Percentiles rank a stretch among this genome's conserved stretches.
These are phyloP conservation scores for Astrocystis sublimbata DNA, from an alignment of 495 filamentous ascomycete species.

Conservation along the genomic window DNA sequence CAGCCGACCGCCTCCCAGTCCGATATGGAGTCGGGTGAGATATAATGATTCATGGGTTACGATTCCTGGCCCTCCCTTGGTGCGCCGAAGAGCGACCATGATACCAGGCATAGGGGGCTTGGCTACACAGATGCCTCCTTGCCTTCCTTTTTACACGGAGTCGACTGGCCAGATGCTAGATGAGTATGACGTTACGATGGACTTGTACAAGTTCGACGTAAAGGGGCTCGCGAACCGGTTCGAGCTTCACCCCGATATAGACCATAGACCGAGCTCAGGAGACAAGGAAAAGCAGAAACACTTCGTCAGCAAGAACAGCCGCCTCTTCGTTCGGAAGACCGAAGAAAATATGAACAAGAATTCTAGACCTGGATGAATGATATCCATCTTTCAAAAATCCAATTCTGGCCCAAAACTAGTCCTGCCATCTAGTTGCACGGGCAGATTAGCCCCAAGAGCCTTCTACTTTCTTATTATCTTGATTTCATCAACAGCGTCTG, in stretches of 20 bases:
- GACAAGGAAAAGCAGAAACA: background rate
- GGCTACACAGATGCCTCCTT: background rate
- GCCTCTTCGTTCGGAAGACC: constrained; percentile 16
- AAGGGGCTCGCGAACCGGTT: background rate
- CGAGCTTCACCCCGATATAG: constrained; percentile 5
- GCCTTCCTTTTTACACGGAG: constrained; percentile 13
- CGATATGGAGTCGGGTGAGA: constrained; percentile 12
- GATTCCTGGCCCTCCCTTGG: constrained; percentile 5
- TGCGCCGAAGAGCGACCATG: background rate
- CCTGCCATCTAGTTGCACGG: too few species aligned
- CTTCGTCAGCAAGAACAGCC: background rate
- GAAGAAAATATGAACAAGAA: too few species aligned
- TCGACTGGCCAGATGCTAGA: constrained; percentile 4
- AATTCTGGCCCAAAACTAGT: too few species aligned
- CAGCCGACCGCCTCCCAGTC: background rate
- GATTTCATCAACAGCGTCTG: too few species aligned
- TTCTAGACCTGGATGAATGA: too few species aligned
- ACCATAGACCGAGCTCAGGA: background rate
- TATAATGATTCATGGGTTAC: background rate
- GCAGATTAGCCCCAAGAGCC: too few species aligned
- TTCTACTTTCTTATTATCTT: too few species aligned
- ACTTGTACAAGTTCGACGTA: background rate
- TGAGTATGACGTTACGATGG: background rate
- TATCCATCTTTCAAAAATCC: too few species aligned
- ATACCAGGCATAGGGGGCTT: background rate